Conservation (phyloP, 2,329 filamentous ascomycete species). For the Raffaelea ambrosiae region DNA sequence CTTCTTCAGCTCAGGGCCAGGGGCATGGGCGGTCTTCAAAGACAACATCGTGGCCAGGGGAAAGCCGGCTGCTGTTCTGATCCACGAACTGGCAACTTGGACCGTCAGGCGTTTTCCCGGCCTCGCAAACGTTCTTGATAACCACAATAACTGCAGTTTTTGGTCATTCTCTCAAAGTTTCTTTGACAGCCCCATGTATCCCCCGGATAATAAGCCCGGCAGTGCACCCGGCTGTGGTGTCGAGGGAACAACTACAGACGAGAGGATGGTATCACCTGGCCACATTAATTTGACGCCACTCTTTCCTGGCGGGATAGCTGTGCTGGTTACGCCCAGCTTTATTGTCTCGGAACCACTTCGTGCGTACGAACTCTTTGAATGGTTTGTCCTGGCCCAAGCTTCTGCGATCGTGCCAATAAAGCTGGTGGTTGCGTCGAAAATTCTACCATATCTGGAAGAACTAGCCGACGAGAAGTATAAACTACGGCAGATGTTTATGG, state of each 20-base stretch:
- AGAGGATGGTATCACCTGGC: constrained; percentile 17
- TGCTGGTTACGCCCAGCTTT: constrained; percentile 44
- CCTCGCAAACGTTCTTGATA: constrained; percentile 23
- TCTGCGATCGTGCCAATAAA: constrained; percentile 13
- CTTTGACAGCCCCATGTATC: constrained; percentile 18
- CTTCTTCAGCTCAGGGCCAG: constrained; percentile 28
- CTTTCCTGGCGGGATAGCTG: constrained; percentile 34
- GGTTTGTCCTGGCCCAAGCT: constrained; percentile 23
- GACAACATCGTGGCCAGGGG: constrained; percentile 12
- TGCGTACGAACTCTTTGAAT: constrained; percentile 29
- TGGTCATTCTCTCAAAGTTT: constrained; percentile 32
- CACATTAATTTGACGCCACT: constrained; percentile 28
- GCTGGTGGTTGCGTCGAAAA: constrained; percentile 26
- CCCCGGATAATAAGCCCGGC: too few species aligned
- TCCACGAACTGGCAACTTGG: constrained; percentile 34
- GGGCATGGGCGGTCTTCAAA: constrained; percentile 39
- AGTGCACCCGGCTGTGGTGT: too few species aligned
- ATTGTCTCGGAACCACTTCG: constrained; percentile 33
- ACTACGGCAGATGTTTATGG: constrained; percentile 13
- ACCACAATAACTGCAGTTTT: constrained; percentile 16
- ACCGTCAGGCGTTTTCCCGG: constrained; percentile 30
- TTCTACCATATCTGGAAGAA: constrained; percentile 25
- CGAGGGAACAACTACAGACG: too few species aligned
- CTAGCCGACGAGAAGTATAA: constrained; percentile 24
- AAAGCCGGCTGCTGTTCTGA: constrained; percentile 27